Evolutionary conservation across 2,329 filamentous ascomycete genomes (phyloP).

Genomic region (Monosporascus sp.): DNA sequence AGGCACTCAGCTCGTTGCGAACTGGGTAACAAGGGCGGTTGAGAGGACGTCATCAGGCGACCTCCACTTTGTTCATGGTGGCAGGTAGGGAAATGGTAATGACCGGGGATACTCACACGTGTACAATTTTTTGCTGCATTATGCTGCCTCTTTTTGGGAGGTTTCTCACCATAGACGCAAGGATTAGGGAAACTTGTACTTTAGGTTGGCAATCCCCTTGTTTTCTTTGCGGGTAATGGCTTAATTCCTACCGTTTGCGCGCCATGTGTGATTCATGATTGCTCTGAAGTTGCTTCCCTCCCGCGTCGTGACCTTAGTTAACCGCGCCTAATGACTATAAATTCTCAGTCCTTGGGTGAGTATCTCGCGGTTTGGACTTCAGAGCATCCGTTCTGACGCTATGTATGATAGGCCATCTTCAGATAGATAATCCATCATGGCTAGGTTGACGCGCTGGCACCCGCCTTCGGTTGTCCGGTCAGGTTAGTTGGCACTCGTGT

Average conservation of each 20-base stretch:
- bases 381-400: no score
- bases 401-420: no score
- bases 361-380: no score
- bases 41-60: constrained; percentile 12
- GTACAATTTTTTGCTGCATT: constrained; percentile 27
- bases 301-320: no score
- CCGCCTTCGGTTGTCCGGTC: no score
- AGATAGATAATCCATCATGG: no score
- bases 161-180: constrained; percentile 26
- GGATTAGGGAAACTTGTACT: constrained; percentile 26
- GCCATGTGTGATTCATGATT: background rate
- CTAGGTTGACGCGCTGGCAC: no score
- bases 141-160: constrained; percentile 21
- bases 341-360: no score
- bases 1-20: background rate
- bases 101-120: constrained; percentile 21
- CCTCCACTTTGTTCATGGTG: constrained; percentile 7
- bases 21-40: constrained; percentile 2
- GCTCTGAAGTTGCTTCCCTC: background rate
- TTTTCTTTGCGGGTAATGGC: background rate
- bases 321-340: no score
- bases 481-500: no score
- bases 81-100: constrained; percentile 18
- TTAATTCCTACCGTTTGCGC: no score
- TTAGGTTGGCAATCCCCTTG: constrained; percentile 24